A percentile compares a stretch with the other conserved stretches of the same genome.
phyloP scores from a whole-genome alignment of 2,329 filamentous ascomycete species.

The Talaromyces sp. region DNA sequence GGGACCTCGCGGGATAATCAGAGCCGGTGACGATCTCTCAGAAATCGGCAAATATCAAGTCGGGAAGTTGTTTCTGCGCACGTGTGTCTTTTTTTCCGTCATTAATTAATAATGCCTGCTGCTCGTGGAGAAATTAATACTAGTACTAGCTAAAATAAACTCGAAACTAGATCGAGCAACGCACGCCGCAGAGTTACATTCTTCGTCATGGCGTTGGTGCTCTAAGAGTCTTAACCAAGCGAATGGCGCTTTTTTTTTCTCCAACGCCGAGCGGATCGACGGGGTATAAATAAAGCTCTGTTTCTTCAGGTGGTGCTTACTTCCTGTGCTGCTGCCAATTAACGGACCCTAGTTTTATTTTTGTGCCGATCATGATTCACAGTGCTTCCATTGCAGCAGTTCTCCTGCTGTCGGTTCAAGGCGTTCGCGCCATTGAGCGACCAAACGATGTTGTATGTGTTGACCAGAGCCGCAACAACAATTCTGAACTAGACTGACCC shows the following conservation, averaged over 20 bases:
- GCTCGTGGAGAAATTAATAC: not conserved
- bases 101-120: not conserved
- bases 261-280: not conserved
- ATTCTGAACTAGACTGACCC: not conserved
- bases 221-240: not conserved
- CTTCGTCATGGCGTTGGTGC: not conserved
- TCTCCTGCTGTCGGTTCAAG: slow-evolving; percentile 15
- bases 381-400: slow-evolving; percentile 1
- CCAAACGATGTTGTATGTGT: slow-evolving; percentile 23
- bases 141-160: not conserved
- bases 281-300: not conserved
- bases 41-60: no score
- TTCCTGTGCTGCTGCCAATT: not conserved
- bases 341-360: not conserved
- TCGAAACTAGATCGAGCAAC: not conserved
- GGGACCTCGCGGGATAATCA: not conserved
- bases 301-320: not conserved
- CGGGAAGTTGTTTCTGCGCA: no score
- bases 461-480: not conserved
- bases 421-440: slow-evolving; percentile 19
- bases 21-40: not conserved
- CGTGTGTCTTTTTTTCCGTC: not conserved
- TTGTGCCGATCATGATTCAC: not conserved
- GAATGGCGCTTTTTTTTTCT: not conserved
- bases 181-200: not conserved